Percentiles rank a stretch among this genome's conserved stretches.
Conservation (phyloP, 139 green algal species). For the Chlamydomonas schloesseri region DNA sequence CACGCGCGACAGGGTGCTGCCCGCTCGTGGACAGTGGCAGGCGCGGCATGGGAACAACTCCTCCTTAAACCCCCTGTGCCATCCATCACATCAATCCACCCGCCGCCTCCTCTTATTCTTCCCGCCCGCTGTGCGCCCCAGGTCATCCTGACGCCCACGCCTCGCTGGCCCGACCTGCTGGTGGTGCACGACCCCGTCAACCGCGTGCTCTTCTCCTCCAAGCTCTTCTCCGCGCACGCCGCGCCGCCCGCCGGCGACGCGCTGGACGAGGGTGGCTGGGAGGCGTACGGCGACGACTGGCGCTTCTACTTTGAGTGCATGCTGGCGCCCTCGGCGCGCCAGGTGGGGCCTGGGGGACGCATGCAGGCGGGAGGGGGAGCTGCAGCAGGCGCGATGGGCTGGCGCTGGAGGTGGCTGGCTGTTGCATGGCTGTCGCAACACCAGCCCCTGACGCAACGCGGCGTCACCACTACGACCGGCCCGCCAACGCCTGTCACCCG, state of each 20-base stretch:
- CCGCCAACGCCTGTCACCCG: not conserved
- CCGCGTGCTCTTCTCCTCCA: conserved; percentile 65
- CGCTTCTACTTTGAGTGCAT: conserved; percentile 96
- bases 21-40: no score
- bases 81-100: no score
- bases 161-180: conserved; percentile 93
- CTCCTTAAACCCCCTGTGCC: no score
- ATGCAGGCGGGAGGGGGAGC: no score
- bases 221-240: conserved; percentile 86
- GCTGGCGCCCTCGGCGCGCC: conserved; percentile 87
- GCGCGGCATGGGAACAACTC: no score
- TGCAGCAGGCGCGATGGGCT: not conserved
- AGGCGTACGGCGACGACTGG: conserved; percentile 86
- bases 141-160: conserved; percentile 74
- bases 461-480: no score
- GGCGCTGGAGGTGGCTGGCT: not conserved
- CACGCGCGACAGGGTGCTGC: no score
- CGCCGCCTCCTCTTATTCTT: no score
- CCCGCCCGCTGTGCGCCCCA: no score
- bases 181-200: conserved; percentile 52
- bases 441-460: not conserved
- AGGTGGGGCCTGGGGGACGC: conserved; percentile 5
- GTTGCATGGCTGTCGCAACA: no score
- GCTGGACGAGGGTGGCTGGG: conserved; percentile 82
- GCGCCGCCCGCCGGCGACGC: conserved; percentile 53